Evolutionary conservation across 768 basidiomycete genomes (phyloP), one percentile per base, ranked within the genome.

Genomic region (Termitomyces sp.): DNA sequence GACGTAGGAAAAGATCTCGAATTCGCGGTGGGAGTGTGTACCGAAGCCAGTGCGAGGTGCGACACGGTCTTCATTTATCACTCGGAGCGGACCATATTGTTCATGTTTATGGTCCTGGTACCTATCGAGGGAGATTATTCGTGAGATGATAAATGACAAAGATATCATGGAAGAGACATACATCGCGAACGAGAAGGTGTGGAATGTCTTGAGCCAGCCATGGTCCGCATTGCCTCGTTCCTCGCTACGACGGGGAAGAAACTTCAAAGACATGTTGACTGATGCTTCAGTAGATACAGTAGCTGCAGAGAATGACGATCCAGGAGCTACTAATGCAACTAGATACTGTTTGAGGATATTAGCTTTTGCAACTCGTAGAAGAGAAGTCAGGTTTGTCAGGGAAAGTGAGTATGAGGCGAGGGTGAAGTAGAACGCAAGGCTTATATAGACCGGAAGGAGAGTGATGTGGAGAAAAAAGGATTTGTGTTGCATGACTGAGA

Each of bases 41-140:
- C 91, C 93, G 61, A 98, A 98, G 0, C 96, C 96, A 17, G 83
- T 86, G 17, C 71, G 64, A 6, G 87, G 73, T 4, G 78, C 79
- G 41, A 95, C 89, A n/a, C 91, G 85, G 63, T 94, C 92, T 70
- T 97, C 94, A 72, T 97, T 97, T 70, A 98, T 86, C 37, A 98
- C 91, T 9, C 94, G 83, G 1, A 98, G 80, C 15, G 82, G 64
- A 1, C 94, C 91, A 61, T 83, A 95, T 1, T 74, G 71, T 45
- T 83, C 75, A 60, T 85, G 84, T 1, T 72, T 53, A 8, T 66
- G 60, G 46, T 87, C 85, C 41, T 82, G 76, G 67, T 93, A 96
- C 64, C 80, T 85, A 35, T 53, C 17, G 1, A 7, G 26, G 10
- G 3, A 11, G 30, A 26, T 46, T 26, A 17, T 37, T 3, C 8